phyloP scores from a whole-genome alignment of 2,329 filamentous ascomycete genomes.

The Aspergillus sp. region DNA sequence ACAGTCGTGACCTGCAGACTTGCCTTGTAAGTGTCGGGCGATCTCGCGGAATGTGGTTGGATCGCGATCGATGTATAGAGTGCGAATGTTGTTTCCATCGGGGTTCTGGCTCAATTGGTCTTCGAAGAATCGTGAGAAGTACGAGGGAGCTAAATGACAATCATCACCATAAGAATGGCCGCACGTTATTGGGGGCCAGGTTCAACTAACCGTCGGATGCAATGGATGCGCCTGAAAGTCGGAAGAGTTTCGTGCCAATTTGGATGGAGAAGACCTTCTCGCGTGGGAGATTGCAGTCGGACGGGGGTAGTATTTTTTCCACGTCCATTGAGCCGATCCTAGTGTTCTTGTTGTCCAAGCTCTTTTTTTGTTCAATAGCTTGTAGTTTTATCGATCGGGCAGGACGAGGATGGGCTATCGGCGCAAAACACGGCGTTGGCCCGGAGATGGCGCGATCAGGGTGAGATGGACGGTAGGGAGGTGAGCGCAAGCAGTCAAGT shows the following conservation, averaged over 20 bases:
- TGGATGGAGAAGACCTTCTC: constrained; percentile 70
- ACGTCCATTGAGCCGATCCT: neutral
- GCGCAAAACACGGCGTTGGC: neutral
- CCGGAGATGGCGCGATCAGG: neutral
- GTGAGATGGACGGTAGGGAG: neutral
- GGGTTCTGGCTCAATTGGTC: constrained; percentile 71
- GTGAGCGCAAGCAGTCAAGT: neutral
- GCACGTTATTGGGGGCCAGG: neutral
- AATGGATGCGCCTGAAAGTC: constrained; percentile 67
- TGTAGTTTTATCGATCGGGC: neutral
- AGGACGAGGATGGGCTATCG: neutral
- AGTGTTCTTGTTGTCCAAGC: neutral
- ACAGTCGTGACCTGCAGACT: neutral
- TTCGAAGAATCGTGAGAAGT: constrained; percentile 92
- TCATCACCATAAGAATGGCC: constrained; percentile 2
- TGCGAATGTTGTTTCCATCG: constrained; percentile 63
- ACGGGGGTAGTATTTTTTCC: neutral
- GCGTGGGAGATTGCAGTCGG: constrained; percentile 45
- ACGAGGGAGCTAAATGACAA: constrained; percentile 72
- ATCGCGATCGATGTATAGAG: constrained; percentile 93
- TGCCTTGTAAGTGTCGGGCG: constrained; percentile 78
- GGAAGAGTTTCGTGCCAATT: constrained; percentile 68
- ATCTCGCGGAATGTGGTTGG: constrained; percentile 87
- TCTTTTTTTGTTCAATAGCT: neutral
- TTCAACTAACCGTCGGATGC: constrained; percentile 66